phyloP scores from a whole-genome alignment of 495 filamentous ascomycete species.

The Thermothielavioides terrestris region DNA sequence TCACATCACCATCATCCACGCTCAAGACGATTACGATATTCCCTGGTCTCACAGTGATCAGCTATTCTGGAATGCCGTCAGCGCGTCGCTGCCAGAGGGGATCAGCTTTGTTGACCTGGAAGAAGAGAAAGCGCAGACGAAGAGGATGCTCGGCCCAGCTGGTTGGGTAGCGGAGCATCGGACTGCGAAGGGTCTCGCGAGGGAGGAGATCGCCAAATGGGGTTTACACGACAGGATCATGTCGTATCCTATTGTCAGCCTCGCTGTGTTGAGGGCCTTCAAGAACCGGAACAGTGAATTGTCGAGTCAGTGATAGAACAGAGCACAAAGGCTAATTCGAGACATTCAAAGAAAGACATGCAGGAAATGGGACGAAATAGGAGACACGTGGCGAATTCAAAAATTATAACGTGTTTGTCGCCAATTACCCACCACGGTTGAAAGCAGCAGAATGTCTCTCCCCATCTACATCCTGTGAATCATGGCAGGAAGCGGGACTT shows the following conservation, averaged over 20 bases:
- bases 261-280: conserved; percentile 59
- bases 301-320: too few species aligned
- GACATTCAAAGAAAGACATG: too few species aligned
- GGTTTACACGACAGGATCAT: conserved; percentile 44
- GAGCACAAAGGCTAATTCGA: too few species aligned
- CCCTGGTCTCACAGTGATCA: conserved; percentile 52
- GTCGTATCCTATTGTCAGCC: conserved; percentile 45
- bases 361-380: too few species aligned
- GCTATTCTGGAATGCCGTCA: conserved; percentile 45
- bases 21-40: conserved; percentile 66
- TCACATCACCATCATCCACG: conserved; percentile 60
- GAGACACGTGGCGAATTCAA: too few species aligned
- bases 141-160: not conserved
- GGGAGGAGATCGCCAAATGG: conserved; percentile 30
- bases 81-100: conserved; percentile 33
- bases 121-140: conserved; percentile 4
- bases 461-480: too few species aligned
- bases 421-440: too few species aligned
- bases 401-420: too few species aligned
- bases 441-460: too few species aligned
- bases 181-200: not conserved
- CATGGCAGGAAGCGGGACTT: too few species aligned
- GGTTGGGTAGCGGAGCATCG: conserved; percentile 5
- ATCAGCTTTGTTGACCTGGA: conserved; percentile 10
- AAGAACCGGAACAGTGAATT: too few species aligned